Conservation (phyloP, 1,284 basidiomycete genomes). For the Exobasidium cylindrosporum region DNA sequence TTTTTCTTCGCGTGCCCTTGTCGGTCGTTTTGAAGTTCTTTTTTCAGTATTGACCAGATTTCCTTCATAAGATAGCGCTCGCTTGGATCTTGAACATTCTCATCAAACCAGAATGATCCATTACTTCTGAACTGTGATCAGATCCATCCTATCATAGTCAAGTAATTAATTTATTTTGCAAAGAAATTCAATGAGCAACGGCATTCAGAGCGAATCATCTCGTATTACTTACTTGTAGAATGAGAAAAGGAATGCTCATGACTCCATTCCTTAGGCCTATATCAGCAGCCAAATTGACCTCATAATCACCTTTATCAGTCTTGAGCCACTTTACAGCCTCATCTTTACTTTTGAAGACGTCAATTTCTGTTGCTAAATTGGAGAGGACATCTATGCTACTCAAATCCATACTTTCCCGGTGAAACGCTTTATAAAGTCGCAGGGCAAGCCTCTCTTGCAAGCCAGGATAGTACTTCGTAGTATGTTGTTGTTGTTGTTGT, state of each 20-base stretch:
- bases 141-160: slow-evolving; percentile 1
- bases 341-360: not conserved
- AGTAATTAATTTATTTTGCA: no score
- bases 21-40: no score
- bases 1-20: no score
- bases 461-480: slow-evolving; percentile 1
- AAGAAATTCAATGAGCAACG: no score
- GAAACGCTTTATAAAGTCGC: slow-evolving; percentile 11
- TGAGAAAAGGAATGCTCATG: slow-evolving; percentile 33
- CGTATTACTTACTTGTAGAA: slow-evolving; percentile 19
- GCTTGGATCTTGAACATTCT: slow-evolving; percentile 7
- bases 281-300: not conserved
- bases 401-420: slow-evolving; percentile 2
- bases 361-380: not conserved
- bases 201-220: not conserved
- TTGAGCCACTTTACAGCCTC: not conserved
- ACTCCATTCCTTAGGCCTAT: slow-evolving; percentile 32
- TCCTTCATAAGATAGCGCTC: no score
- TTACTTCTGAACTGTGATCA: not conserved
- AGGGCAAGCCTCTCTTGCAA: slow-evolving; percentile 1
- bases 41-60: no score
- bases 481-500: not conserved
- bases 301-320: slow-evolving; percentile 7
- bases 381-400: slow-evolving; percentile 1
- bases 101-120: slow-evolving; percentile 8